Base-by-base conservation (phyloP, 1,284 basidiomycete genomes). In the Singerocomus inundabilis region DNA sequence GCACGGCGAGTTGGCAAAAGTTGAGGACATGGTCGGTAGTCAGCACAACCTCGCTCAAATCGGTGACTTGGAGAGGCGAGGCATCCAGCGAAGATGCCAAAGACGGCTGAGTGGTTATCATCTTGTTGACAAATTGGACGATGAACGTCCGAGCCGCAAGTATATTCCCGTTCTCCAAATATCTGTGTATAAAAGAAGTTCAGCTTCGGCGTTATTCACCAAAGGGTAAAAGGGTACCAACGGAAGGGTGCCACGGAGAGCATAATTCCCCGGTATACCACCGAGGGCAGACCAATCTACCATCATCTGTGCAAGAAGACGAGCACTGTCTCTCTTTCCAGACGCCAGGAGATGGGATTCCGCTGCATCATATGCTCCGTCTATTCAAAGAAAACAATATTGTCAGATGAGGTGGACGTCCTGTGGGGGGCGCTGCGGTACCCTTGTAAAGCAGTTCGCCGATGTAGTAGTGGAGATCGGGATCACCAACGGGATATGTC, bases 361-460 rank as follows among this genome's bases (percentile, higher is more conserved):
- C 1, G 93, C 93, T 15, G 69, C 65, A 42, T 84, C 82, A 62
- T 85, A 92, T 25, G 74, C 72, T 10, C 84, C 82, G 67, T 95
- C 93, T 95, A 61, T 16, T 25, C 18, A 33, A 0, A 25, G 28
- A 44, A 37, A 15, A 48, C 7, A 36, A 48, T 21, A 16, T 24
- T 9, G 35, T 57, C 39, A 49, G 48, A 39, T 30, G 10, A 33
- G 15, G 16, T 31, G 16, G 10, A 21, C n/a, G 4, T 40, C 28
- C 18, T 37, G n/a, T 36, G 33, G 5, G 10, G 34, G 43, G 36
- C 21, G 36, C 33, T 10, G 15, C 56, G 73, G 32, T 53, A 89
- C 93, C 93, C 79, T 93, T 94, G 72, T 85, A 90, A 25, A 93
- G 75, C 32, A 95, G 71, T 65, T 94, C 87, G 7, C 93, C 94